Percentiles rank a stretch among this genome's conserved stretches.
Conservation (phyloP, 495 filamentous ascomycete genomes). For the Lophiostoma macrostomum region DNA sequence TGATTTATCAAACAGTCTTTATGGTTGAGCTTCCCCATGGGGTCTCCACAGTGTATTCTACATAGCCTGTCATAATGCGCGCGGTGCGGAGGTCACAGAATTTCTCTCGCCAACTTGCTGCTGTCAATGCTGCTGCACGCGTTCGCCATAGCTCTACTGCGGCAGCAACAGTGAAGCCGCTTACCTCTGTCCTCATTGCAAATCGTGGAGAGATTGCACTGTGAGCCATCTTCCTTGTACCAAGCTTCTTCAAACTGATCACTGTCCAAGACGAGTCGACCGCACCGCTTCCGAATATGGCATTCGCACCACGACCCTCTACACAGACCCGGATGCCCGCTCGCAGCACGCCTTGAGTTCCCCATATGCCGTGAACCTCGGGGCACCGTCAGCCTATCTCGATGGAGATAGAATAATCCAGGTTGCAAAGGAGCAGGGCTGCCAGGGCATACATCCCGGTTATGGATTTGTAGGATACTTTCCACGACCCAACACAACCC, state of each 20-base stretch:
- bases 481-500: neutral
- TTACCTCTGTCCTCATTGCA: constrained; percentile 88
- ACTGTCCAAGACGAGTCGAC: constrained; percentile 63
- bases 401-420: constrained; percentile 89
- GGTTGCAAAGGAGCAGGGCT: constrained; percentile 78
- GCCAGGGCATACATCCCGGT: constrained; percentile 88
- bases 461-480: constrained; percentile 78
- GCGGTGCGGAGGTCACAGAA: constrained; percentile 23
- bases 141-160: constrained; percentile 22
- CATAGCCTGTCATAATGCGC: constrained; percentile 19
- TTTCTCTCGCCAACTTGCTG: constrained; percentile 26
- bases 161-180: constrained; percentile 44
- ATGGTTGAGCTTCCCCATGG: neutral
- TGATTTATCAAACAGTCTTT: neutral
- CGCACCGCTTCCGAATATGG: constrained; percentile 83
- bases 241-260: neutral
- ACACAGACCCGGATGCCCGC: constrained; percentile 84
- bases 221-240: constrained; percentile 42
- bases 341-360: constrained; percentile 87
- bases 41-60: neutral
- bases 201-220: constrained; percentile 97
- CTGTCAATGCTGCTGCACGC: constrained; percentile 9
- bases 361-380: constrained; percentile 77
- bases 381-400: constrained; percentile 77
- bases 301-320: constrained; percentile 90